Conservation (phyloP, 306 rosid species). For the Casuarina cunninghamiana region DNA sequence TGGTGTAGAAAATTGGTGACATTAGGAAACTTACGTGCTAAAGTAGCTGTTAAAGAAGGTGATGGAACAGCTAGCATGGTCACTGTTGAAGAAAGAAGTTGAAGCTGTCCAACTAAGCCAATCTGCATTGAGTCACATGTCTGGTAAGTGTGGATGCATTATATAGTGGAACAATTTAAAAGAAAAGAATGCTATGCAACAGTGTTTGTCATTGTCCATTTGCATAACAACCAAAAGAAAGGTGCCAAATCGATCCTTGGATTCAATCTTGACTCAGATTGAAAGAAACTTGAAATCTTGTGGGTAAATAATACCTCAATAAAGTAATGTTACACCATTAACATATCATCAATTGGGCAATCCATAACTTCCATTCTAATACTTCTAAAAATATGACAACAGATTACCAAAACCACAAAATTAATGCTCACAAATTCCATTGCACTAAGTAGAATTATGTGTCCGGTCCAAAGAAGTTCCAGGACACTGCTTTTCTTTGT, state of each 20-base stretch:
- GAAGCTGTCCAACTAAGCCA: conserved; percentile 94
- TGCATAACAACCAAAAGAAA: background rate
- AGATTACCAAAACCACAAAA: background rate
- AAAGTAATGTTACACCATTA: background rate
- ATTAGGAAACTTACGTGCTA: conserved; percentile 85
- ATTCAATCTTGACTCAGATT: background rate
- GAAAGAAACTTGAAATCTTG: background rate
- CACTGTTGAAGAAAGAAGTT: conserved; percentile 93
- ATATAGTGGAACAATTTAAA: background rate
- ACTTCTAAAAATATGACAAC: background rate
- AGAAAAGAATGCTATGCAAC: background rate
- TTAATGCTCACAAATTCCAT: background rate
- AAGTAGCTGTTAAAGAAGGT: conserved; percentile 87
- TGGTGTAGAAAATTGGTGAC: conserved; percentile 31
- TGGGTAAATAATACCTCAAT: background rate
- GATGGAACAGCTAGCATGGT: conserved; percentile 94
- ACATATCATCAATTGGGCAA: background rate
- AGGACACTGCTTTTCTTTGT: background rate
- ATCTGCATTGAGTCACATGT: conserved; percentile 56
- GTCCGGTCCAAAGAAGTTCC: background rate
- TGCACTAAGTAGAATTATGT: background rate
- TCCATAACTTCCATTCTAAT: background rate
- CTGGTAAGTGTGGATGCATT: conserved; percentile 16
- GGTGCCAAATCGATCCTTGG: background rate
- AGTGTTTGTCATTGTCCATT: background rate